Evolutionary conservation across 2,329 filamentous ascomycete species (phyloP).

Genomic region (Aspergillus tamarii): DNA sequence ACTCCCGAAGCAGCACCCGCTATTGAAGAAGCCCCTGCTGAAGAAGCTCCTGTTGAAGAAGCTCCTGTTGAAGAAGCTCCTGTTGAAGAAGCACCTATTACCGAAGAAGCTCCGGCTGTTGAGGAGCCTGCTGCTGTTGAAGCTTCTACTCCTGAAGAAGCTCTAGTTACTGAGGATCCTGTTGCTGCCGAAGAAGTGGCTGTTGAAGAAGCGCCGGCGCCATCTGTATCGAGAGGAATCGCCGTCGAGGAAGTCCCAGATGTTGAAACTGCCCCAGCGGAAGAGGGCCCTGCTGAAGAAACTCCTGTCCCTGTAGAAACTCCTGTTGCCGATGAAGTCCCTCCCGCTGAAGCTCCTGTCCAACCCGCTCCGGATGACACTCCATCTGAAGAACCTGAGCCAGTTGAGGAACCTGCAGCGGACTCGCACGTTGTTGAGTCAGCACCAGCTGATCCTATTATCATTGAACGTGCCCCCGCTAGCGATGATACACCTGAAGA

Average conservation of each 20-base stretch:
- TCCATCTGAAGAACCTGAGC: slow-evolving; percentile 11
- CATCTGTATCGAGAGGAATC: not conserved
- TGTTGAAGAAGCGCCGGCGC: slow-evolving; percentile 5
- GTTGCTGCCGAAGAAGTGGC: slow-evolving; percentile 13
- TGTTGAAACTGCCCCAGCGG: slow-evolving; percentile 17
- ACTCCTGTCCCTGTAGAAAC: slow-evolving; percentile 10
- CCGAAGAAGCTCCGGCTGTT: slow-evolving; percentile 19
- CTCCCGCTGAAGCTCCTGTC: slow-evolving; percentile 7
- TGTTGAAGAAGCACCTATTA: slow-evolving; percentile 2
- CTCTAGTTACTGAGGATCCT: slow-evolving; percentile 16
- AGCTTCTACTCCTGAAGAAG: slow-evolving; percentile 16
- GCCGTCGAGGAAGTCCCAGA: not conserved
- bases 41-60: slow-evolving; percentile 18
- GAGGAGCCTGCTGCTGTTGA: slow-evolving; percentile 21
- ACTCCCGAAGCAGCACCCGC: slow-evolving; percentile 10
- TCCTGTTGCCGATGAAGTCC: slow-evolving; percentile 12
- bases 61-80: slow-evolving; percentile 19
- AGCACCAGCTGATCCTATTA: slow-evolving; percentile 11
- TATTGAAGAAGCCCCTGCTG: slow-evolving; percentile 17
- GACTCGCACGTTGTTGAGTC: slow-evolving; percentile 1
- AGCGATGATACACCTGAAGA: slow-evolving; percentile 5
- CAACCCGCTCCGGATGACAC: slow-evolving; percentile 19
- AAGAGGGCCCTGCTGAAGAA: slow-evolving; percentile 21
- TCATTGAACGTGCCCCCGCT: not conserved
- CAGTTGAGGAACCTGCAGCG: slow-evolving; percentile 7